Base-by-base conservation (phyloP, 1,284 basidiomycete species). In the Tylopilus sp. region DNA sequence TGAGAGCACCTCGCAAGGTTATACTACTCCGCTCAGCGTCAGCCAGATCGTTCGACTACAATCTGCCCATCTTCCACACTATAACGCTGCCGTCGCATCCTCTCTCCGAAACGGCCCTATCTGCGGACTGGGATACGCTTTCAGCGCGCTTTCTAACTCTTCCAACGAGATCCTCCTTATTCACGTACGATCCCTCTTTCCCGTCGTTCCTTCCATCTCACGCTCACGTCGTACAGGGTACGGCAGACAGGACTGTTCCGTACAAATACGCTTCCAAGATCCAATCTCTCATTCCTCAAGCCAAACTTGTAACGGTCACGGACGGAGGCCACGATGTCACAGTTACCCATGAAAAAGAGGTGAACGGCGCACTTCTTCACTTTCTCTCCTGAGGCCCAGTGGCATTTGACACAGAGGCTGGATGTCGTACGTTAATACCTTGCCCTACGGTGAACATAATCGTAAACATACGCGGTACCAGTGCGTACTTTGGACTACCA, bases 31-130 rank as follows among this genome's bases (percentile, higher is more conserved):
- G 10, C 46, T 52, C 34, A 56, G 1, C 26, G 11, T 9, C 16
- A 6, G 6, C 21, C 36, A 74, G 77, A 78, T 89, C 51, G 80
- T 89, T 1, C 76, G 83, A 23, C 68, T 86, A 11, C 87, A 90
- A 68, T 83, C 82, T 0, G 84, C 84, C 2, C 79, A 84, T 60
- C 73, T 90, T 11, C 77, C 82, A 6, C 80, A 86, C 7, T 89
- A 81, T 65, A 84, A 86, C 51, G 72, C 77, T 16, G 87, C 87
- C 0, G 65, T 90, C 12, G 85, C 85, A 0, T 86, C 85, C 8
- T 87, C 82, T 2, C 69, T 90, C 11, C 76, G 85, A n/a, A 76
- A 84, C 38, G 86, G 86, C 2, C 86, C 86, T 10, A 68, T 88
- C 23, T 76, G 82, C 31, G 84, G 83, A 5, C 74, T 79, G 51